Evolutionary conservation across 108 stramenopile genomes (phyloP).

Genomic region (Chaetoceros tenuissimus): DNA sequence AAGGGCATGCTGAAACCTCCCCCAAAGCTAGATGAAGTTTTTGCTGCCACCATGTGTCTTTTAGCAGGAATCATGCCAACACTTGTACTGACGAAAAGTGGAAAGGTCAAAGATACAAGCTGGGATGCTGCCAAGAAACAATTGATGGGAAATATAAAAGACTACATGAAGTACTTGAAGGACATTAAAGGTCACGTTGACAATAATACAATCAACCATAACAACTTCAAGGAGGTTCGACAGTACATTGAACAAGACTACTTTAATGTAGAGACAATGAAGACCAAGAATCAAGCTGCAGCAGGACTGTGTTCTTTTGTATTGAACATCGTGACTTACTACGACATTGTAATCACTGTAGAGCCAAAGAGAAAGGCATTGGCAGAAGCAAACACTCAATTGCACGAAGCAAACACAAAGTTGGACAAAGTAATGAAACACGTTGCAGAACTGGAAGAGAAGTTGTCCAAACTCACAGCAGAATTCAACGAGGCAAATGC

Average conservation of each 20-base stretch:
- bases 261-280: too few relatives aligned
- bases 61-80: too few relatives aligned
- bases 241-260: too few relatives aligned
- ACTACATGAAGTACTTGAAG: constrained; percentile 58
- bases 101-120: constrained; percentile 62
- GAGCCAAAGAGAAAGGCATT: constrained; percentile 86
- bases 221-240: too few relatives aligned
- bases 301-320: constrained; percentile 86
- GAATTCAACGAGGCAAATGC: constrained; percentile 53
- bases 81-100: too few relatives aligned
- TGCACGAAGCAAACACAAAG: constrained; percentile 54
- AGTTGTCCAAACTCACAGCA: constrained; percentile 34
- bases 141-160: constrained; percentile 85
- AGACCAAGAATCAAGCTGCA: too few relatives aligned
- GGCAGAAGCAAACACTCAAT: constrained; percentile 58
- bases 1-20: constrained; percentile 78
- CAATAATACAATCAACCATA: too few relatives aligned
- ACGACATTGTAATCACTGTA: constrained; percentile 89
- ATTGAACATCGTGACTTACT: constrained; percentile 76
- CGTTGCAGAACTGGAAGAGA: constrained; percentile 41
- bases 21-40: constrained; percentile 70
- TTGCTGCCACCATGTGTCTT: constrained; percentile 70
- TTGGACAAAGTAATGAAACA: constrained; percentile 57
- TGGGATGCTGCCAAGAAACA: constrained; percentile 82
- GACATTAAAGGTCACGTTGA: constrained; percentile 71